A percentile compares a stretch with the other conserved stretches of the same genome.
Conservation (phyloP, 2,329 filamentous ascomycete genomes). For the Colletotrichum filicis region DNA sequence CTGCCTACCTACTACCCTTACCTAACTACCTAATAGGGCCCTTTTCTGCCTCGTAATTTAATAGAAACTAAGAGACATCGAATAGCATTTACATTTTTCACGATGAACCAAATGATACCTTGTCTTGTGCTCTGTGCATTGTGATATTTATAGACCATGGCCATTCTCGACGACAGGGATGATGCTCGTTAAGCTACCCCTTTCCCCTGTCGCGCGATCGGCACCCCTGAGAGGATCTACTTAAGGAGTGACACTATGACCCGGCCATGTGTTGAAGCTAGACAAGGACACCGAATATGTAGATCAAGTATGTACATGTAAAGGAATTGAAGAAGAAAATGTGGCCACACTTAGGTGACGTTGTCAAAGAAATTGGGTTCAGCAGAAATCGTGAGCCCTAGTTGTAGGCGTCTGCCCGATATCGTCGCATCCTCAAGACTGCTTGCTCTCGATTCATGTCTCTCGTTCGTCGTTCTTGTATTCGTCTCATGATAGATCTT, state of each 20-base stretch:
- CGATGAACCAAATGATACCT: neutral
- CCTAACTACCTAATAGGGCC: too few relatives aligned
- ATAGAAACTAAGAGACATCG: neutral
- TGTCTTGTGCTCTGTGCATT: neutral
- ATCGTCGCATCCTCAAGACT: neutral
- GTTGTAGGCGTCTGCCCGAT: neutral
- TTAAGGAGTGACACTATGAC: neutral
- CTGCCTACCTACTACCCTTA: too few relatives aligned
- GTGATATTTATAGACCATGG: neutral
- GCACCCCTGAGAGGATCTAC: neutral
- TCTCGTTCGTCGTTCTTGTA: neutral
- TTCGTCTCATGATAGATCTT: neutral
- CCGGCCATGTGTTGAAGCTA: neutral
- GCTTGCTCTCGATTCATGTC: neutral
- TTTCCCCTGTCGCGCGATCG: neutral
- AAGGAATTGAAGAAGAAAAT: neutral
- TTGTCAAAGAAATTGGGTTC: neutral
- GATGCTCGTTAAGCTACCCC: neutral
- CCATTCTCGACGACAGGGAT: neutral
- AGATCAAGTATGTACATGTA: constrained; percentile 18
- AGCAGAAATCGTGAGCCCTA: neutral
- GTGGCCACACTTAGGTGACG: neutral
- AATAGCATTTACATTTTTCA: neutral
- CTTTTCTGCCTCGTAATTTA: too few relatives aligned
- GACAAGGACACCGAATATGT: neutral